Conservation (phyloP, 2,329 filamentous ascomycete species). For the Cryphonectria parasitica region DNA sequence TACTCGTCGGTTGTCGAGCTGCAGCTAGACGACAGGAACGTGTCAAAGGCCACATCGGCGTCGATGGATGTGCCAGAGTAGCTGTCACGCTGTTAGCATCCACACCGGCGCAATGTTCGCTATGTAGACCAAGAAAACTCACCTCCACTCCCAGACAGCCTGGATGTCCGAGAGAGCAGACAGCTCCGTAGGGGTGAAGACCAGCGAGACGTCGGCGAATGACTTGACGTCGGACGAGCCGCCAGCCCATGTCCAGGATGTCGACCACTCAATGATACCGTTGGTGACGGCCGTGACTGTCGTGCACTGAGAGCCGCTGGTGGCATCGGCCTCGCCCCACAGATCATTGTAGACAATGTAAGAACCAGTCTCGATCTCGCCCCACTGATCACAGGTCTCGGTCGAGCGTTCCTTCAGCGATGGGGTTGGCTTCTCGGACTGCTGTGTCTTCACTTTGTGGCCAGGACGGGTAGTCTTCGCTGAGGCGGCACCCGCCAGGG, state of each 20-base stretch:
- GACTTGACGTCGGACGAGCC: conserved; percentile 47
- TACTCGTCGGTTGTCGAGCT: conserved; percentile 49
- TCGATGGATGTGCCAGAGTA: conserved; percentile 43
- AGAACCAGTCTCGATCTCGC: conserved; percentile 1
- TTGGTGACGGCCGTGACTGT: conserved; percentile 42
- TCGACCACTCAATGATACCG: conserved; percentile 46
- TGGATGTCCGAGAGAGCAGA: conserved; percentile 41
- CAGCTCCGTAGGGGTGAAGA: conserved; percentile 38
- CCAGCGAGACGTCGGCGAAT: conserved; percentile 47
- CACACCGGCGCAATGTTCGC: not conserved
- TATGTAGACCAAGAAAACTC: conserved; percentile 23
- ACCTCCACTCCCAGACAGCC: conserved; percentile 45
- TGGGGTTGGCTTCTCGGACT: conserved; percentile 5
- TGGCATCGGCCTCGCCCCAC: conserved; percentile 47
- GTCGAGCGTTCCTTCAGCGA: conserved; percentile 19
- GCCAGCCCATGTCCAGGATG: conserved; percentile 48
- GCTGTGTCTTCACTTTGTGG: not conserved
- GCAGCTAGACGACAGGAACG: conserved; percentile 58
- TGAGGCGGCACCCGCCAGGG: not conserved
- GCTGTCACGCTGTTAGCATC: conserved; percentile 32
- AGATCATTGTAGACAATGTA: conserved; percentile 58
- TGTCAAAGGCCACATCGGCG: conserved; percentile 63
- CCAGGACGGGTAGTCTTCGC: not conserved
- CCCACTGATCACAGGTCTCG: conserved; percentile 21
- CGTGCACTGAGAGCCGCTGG: conserved; percentile 48